Evolutionary conservation across 2,329 filamentous ascomycete species (phyloP).

Genomic region (Ophiognomonia clavigignenti-juglandacearum): DNA sequence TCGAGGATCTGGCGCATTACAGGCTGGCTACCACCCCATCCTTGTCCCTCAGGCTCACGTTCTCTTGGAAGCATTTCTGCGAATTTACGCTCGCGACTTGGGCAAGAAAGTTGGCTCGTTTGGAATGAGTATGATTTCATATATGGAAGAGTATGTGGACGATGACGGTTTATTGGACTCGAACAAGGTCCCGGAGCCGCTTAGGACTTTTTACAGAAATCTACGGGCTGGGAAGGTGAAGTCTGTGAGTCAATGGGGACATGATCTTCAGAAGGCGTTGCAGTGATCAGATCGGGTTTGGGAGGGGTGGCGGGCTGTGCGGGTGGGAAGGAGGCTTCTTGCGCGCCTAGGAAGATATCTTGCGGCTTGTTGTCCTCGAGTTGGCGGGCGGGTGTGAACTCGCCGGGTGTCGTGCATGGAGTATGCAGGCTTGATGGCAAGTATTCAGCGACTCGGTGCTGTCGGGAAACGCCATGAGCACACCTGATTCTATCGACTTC

Average conservation of each 20-base stretch:
- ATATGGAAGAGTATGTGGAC: conserved; percentile 23
- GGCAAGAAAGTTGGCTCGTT: conserved; percentile 18
- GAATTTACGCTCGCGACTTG: conserved; percentile 20
- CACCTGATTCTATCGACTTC: no score
- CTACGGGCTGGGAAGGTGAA: conserved; percentile 13
- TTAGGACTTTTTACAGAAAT: conserved; percentile 17
- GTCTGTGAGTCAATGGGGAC: conserved; percentile 16
- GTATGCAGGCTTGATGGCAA: no score
- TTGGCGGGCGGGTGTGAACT: no score
- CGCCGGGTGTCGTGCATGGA: no score
- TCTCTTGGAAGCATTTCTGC: conserved; percentile 22
- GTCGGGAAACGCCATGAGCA: no score
- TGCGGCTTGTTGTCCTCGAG: no score
- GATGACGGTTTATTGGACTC: conserved; percentile 21
- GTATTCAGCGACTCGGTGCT: no score
- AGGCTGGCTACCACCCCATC: conserved; percentile 10
- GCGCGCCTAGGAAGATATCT: no score
- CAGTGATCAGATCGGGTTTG: no score
- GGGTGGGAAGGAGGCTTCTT: no score
- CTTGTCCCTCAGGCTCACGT: conserved; percentile 20
- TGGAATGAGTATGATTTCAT: conserved; percentile 20
- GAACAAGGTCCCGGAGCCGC: conserved; percentile 18
- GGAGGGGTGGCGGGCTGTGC: no score
- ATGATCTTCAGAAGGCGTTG: conserved; percentile 8
- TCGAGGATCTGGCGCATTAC: conserved; percentile 17